Evolutionary conservation across 2,329 filamentous ascomycete genomes (phyloP).

Genomic region (Diplocarpon rosae): DNA sequence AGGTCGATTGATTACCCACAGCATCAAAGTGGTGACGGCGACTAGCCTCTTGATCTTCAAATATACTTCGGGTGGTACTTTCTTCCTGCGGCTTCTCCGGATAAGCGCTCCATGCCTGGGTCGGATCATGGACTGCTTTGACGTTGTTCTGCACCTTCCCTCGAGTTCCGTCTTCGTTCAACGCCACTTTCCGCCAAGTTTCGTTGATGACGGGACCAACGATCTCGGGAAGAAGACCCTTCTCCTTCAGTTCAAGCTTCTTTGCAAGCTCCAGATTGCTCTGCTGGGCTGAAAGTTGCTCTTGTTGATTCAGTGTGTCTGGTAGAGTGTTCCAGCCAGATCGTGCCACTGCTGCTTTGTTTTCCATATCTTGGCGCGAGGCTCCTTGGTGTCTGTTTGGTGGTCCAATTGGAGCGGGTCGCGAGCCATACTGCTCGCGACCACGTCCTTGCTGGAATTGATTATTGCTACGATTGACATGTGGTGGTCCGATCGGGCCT

Average conservation of each 20-base stretch:
- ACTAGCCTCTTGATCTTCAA: slow-evolving; percentile 18
- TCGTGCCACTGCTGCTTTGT: slow-evolving; percentile 12
- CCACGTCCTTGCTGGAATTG: slow-evolving; percentile 23
- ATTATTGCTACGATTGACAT: slow-evolving; percentile 18
- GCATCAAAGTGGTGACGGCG: slow-evolving; percentile 13
- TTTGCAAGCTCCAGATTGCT: slow-evolving; percentile 18
- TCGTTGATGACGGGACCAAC: slow-evolving; percentile 21
- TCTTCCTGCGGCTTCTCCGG: slow-evolving; percentile 8
- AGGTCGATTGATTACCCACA: slow-evolving; percentile 16
- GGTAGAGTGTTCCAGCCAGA: slow-evolving; percentile 22
- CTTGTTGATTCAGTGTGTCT: slow-evolving; percentile 20
- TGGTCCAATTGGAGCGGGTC: slow-evolving; percentile 26
- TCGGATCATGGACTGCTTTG: slow-evolving; percentile 15
- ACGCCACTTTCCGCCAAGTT: slow-evolving; percentile 23
- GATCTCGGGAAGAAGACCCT: slow-evolving; percentile 15
- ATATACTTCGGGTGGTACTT: slow-evolving; percentile 7
- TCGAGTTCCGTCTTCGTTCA: slow-evolving; percentile 25
- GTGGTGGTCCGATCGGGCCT: slow-evolving; percentile 28
- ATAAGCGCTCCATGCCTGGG: slow-evolving; percentile 10
- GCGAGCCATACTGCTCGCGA: slow-evolving; percentile 20
- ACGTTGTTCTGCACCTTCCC: slow-evolving; percentile 17
- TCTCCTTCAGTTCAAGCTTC: slow-evolving; percentile 18
- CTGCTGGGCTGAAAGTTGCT: slow-evolving; percentile 15
- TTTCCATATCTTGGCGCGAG: slow-evolving; percentile 9
- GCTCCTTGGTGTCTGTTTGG: slow-evolving; percentile 20